phyloP scores from a whole-genome alignment of 768 basidiomycete species.

The Fomitopsis serialis region DNA sequence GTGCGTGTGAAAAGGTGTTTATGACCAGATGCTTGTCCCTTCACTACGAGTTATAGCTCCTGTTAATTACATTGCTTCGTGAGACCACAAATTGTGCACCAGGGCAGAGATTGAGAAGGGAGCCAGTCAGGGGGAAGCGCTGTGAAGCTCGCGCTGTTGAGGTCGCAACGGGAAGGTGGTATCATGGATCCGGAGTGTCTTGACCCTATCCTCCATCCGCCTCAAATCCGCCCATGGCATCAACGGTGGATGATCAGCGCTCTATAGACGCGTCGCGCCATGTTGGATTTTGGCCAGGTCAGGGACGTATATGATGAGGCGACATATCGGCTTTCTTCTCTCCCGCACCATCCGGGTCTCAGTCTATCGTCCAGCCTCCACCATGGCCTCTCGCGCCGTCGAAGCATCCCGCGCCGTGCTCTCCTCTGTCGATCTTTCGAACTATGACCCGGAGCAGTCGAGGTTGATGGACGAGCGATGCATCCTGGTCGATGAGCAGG shows the following conservation, averaged over 20 bases:
- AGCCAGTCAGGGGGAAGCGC: too few species aligned
- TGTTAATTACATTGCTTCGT: too few species aligned
- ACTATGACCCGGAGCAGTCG: slow-evolving; percentile 90
- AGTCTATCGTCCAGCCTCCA: slow-evolving; percentile 6
- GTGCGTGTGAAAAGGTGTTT: too few species aligned
- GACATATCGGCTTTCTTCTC: slow-evolving; percentile 9
- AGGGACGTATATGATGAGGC: slow-evolving; percentile 8
- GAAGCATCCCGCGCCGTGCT: slow-evolving; percentile 58
- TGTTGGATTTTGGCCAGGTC: not conserved
- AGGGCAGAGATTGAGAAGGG: too few species aligned
- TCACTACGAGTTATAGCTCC: too few species aligned
- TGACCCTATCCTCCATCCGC: not conserved
- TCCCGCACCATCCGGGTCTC: slow-evolving; percentile 25
- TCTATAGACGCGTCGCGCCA: slow-evolving; percentile 9
- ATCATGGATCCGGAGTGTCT: too few species aligned
- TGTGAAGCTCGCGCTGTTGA: too few species aligned
- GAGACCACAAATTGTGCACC: too few species aligned
- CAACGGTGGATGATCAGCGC: not conserved
- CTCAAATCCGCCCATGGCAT: not conserved
- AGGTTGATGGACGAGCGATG: slow-evolving; percentile 95
- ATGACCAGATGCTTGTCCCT: too few species aligned
- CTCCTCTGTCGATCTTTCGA: slow-evolving; percentile 70
- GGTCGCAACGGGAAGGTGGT: too few species aligned
- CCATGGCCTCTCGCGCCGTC: slow-evolving; percentile 49
- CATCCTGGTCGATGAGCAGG: slow-evolving; percentile 86